Evolutionary conservation across 225 moss, liverwort and hornwort species (phyloP).

Genomic region (Asterella californica): DNA sequence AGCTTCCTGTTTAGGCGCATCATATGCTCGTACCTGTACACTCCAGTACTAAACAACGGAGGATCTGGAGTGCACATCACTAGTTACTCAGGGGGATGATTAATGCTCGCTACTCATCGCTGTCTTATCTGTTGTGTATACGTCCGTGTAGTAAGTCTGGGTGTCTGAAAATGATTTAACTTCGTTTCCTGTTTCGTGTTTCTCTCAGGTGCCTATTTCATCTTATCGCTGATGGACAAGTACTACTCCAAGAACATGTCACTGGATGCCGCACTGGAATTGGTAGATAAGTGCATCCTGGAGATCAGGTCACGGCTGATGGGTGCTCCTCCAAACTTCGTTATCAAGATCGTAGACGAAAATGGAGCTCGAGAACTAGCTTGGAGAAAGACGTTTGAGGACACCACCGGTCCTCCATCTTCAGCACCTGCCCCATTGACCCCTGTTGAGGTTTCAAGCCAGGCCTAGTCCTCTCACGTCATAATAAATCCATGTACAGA

Average conservation of each 20-base stretch:
- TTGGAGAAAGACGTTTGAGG: conserved; percentile 92
- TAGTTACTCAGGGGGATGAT: too few species aligned
- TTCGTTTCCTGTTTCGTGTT: not conserved
- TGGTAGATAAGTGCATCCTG: conserved; percentile 85
- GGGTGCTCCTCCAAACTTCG: conserved; percentile 86
- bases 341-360: conserved; percentile 92
- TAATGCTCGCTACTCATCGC: too few species aligned
- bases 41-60: too few species aligned
- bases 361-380: conserved; percentile 75
- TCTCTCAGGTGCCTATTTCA: conserved; percentile 79
- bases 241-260: conserved; percentile 90
- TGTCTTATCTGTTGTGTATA: too few species aligned
- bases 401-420: conserved; percentile 72
- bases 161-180: too few species aligned
- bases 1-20: too few species aligned
- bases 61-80: too few species aligned
- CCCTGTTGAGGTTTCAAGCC: conserved; percentile 34
- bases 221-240: conserved; percentile 96
- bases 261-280: conserved; percentile 71
- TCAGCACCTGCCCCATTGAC: conserved; percentile 24
- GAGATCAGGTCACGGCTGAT: conserved; percentile 81
- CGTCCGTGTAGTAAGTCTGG: too few species aligned
- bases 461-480: conserved; percentile 32
- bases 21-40: too few species aligned
- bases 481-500: conserved; percentile 20